Percentiles rank a stretch among this genome's conserved stretches.
phyloP scores from a whole-genome alignment of 495 filamentous ascomycete genomes.

The Tuber melanosporum region DNA sequence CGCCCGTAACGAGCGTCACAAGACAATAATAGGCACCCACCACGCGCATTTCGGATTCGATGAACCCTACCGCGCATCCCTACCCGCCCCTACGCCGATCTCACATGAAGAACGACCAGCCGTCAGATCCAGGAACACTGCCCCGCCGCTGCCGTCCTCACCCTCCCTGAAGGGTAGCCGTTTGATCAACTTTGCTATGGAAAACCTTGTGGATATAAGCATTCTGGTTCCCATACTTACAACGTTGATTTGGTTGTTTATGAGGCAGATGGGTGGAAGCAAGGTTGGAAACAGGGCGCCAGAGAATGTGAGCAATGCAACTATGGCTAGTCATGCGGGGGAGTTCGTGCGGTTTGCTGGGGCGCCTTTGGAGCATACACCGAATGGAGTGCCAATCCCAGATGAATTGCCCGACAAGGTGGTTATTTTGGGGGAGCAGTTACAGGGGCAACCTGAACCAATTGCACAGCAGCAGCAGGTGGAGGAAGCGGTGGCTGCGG shows the following conservation, averaged over 20 bases:
- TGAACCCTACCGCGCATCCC: conserved; percentile 31
- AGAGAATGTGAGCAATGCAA: background rate
- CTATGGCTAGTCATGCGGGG: background rate
- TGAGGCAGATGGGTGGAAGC: conserved; percentile 1
- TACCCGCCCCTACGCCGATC: conserved; percentile 17
- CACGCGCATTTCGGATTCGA: conserved; percentile 26
- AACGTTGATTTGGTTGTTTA: background rate
- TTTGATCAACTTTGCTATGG: conserved; percentile 29
- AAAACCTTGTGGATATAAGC: conserved; percentile 33
- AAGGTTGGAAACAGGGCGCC: background rate
- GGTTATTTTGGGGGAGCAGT: background rate
- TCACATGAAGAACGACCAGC: conserved; percentile 21
- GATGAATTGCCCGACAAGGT: background rate
- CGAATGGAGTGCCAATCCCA: background rate
- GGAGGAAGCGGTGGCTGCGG: background rate
- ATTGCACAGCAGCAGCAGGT: background rate
- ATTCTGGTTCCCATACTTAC: conserved; percentile 20
- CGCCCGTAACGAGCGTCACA: conserved; percentile 31
- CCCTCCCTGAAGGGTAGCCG: conserved; percentile 31
- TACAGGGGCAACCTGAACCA: background rate
- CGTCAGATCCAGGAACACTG: conserved; percentile 24
- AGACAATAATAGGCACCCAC: conserved; percentile 35
- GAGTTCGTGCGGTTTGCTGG: background rate
- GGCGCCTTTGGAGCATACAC: background rate
- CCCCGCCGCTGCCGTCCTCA: conserved; percentile 30